Base-by-base conservation (phyloP, 352 stramenopile species). In the Phytophthora multivora region DNA sequence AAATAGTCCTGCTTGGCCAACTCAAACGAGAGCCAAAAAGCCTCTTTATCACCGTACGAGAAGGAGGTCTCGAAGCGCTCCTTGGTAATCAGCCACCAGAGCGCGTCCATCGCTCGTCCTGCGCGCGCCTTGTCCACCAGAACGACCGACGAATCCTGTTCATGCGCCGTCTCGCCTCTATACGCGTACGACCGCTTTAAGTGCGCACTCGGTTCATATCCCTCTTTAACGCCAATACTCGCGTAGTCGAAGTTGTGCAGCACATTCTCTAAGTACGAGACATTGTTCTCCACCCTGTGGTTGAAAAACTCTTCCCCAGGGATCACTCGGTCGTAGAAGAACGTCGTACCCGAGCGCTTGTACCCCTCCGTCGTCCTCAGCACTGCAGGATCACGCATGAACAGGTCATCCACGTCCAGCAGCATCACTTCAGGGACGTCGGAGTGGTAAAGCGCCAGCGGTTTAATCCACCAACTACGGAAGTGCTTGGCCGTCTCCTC, bases 271-370 rank as follows among this genome's bases (percentile, higher is more conserved):
- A 87, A 53, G 54, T 87, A 86, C 19, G 63, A 65, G 41, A 65
- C 46, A 23, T 69, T 59, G 51, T 67, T 66, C 6, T 71, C 48
- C 35, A 83, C 51, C 23, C 73, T 36, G 10, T 79, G 48, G 33
- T 68, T 70, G 21, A 75, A 67, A 23, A 75, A 73, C 3, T 70
- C n/a, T 19, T 75, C 36, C 8, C 71, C 43, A 3, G 49, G 51
- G 26, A 80, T 58, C 38, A 82, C 75, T 28, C 75, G 79, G 62
- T 91, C 79, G 61, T 89, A 88, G 59, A 91, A 91, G 63, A 91
- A 91, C 5, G 79, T 72, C 16, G 82, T 89, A 8, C 79, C 77
- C 21, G 59, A 83, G 8, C 35, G 33, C 7, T 70, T 51, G 69
- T 91, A 91, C 4, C 63, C 73, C 0, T 59, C 50, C 3, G 60